phyloP scores from a whole-genome alignment of 257 asterid genomes.

The Linaria vulgaris region DNA sequence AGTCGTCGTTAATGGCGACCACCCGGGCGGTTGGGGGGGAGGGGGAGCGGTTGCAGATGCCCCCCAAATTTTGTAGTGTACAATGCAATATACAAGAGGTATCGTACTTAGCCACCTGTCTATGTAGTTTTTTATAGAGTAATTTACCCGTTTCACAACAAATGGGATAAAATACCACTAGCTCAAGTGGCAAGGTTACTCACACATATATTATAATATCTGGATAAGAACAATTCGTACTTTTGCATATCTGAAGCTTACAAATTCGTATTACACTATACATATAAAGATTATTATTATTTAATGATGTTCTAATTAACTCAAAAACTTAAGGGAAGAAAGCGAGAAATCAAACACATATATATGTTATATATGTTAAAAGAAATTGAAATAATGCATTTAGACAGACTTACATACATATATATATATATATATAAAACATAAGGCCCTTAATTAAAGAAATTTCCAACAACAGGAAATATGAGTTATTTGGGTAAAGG shows the following conservation, averaged over 20 bases:
- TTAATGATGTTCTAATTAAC: not conserved
- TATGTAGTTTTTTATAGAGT: too few relatives aligned
- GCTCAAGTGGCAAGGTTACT: too few relatives aligned
- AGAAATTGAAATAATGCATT: constrained; percentile 18
- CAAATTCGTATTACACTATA: not conserved
- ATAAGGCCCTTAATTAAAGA: constrained; percentile 20
- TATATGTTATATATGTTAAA: not conserved
- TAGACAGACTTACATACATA: not conserved
- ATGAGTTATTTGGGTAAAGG: constrained; percentile 7
- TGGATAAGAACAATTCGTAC: too few relatives aligned
- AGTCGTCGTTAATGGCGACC: too few relatives aligned
- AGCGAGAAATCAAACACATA: not conserved
- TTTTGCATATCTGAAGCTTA: not conserved
- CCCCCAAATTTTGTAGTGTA: too few relatives aligned
- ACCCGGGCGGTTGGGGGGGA: too few relatives aligned
- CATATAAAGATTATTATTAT: not conserved
- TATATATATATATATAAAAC: constrained; percentile 5
- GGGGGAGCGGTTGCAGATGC: too few relatives aligned
- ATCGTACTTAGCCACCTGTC: too few relatives aligned
- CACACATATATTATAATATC: too few relatives aligned
- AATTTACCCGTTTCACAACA: too few relatives aligned
- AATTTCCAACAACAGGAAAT: constrained; percentile 9
- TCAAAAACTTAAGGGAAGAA: not conserved
- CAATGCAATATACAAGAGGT: too few relatives aligned
- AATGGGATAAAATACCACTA: too few relatives aligned